Conservation (phyloP, 495 filamentous ascomycete genomes). For the Opeltia flavorubescens region DNA sequence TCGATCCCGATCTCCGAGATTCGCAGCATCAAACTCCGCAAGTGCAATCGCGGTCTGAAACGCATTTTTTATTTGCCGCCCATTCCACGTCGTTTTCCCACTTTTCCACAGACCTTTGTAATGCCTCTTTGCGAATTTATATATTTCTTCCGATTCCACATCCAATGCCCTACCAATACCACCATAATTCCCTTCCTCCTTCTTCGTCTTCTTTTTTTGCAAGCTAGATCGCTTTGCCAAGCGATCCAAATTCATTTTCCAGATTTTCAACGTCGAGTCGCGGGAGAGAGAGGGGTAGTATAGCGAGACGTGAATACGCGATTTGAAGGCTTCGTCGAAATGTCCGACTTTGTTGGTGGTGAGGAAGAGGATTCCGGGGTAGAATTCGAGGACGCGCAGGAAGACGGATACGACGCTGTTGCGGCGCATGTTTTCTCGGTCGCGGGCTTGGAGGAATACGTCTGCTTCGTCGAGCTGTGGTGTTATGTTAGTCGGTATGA, state of each 20-base stretch:
- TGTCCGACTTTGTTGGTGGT: constrained; percentile 32
- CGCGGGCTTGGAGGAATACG: constrained; percentile 29
- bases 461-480: constrained; percentile 37
- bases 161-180: neutral
- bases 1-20: no score
- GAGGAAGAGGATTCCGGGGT: constrained; percentile 36
- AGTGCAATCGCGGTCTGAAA: constrained; percentile 29
- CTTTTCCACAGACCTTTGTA: constrained; percentile 8
- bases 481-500: neutral
- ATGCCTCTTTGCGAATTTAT: constrained; percentile 6
- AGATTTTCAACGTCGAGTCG: constrained; percentile 21
- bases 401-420: constrained; percentile 26
- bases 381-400: constrained; percentile 43
- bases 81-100: constrained; percentile 25
- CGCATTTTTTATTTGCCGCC: constrained; percentile 32
- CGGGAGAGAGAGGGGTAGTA: constrained; percentile 27
- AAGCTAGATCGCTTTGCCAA: constrained; percentile 4
- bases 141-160: constrained; percentile 1
- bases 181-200: constrained; percentile 6
- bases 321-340: constrained; percentile 34
- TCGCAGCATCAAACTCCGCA: constrained; percentile 20
- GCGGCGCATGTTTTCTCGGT: constrained; percentile 10
- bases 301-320: constrained; percentile 33
- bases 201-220: no score
- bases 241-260: constrained; percentile 21